Base-by-base conservation (phyloP, 2,329 filamentous ascomycete genomes). In the Coleophoma eucalyptorum region DNA sequence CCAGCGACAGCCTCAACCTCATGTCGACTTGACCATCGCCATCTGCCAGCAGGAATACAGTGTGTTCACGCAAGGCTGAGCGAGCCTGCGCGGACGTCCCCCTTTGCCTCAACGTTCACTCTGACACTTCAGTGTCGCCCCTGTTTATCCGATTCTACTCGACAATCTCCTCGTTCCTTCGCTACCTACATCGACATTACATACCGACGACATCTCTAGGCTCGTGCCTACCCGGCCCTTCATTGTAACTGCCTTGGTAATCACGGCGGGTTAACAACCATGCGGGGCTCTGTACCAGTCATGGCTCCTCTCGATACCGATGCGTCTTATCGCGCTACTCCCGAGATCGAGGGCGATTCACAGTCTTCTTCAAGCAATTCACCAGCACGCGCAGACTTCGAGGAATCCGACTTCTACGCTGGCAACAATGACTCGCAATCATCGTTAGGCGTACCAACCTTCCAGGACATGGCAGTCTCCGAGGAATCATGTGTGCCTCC, bases 381-480 rank as follows among this genome's bases (percentile, higher is more conserved):
- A 1, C 87, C 88, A 42, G 82, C 80, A 83, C 87, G 62, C 48
- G 83, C 83, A 66, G 87, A 90, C 65, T 90, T 95, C 70, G 88
- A 92, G 65, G 93, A 97, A 71, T 96, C 91, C 60, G 93, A 97
- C 72, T 96, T 94, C 70, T 94, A 94, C 69, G 86, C 88, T 67
- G 81, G 80, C 51, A 86, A 88, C 62, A 96, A 97, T 73, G 93
- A 97, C 72, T 97, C 93, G 4, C 82, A 94, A 67, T 97, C 93
- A 1, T 97, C 93, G 1, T 80, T 97, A 50, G 91, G 90, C 48
- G 83, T 90, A 33, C 87, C 88, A 43, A 87, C 87, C 53, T 79
- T 90, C 52, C 84, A 85, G 64, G 87, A 90, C 62, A 87, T 85
- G 80, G 85, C 79, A 65, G 83, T 83, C 56, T 79, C 79, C 60